Evolutionary conservation across 352 stramenopile species (phyloP).

Genomic region (Achlya hypogyna): DNA sequence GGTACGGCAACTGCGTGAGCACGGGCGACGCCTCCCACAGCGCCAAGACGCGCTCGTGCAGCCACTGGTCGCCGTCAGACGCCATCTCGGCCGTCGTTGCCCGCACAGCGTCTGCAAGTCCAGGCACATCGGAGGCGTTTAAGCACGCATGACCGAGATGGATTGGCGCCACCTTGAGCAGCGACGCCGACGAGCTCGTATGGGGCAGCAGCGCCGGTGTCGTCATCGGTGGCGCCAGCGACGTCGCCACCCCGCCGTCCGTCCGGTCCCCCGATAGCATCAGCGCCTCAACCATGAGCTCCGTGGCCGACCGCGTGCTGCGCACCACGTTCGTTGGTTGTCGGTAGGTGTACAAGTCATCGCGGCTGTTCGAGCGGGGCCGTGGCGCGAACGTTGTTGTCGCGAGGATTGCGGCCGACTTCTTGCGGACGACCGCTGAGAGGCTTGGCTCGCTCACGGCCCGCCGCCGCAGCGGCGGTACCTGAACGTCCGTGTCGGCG

Average conservation of each 20-base stretch:
- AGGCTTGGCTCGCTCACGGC: neutral
- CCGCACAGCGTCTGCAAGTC: neutral
- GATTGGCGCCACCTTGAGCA: neutral
- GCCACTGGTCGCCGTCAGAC: conserved; percentile 43
- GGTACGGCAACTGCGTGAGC: conserved; percentile 46
- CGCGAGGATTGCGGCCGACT: neutral
- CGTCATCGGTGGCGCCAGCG: neutral
- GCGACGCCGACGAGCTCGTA: neutral
- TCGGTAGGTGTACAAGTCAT: neutral
- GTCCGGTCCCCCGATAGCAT: neutral
- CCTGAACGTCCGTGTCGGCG: neutral
- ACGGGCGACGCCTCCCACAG: conserved; percentile 43
- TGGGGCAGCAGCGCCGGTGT: neutral
- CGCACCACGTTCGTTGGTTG: neutral
- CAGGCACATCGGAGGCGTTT: neutral
- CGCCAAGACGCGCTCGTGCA: conserved; percentile 69
- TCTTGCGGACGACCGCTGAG: neutral
- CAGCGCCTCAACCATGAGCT: conserved; percentile 1
- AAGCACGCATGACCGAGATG: neutral
- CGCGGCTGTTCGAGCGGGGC: neutral
- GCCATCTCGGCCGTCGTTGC: conserved; percentile 30
- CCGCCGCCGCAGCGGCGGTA: neutral
- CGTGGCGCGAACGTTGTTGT: neutral
- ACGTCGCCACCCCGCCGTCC: neutral
- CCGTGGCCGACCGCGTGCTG: neutral